A percentile compares a stretch with the other conserved stretches of the same genome.
Conservation (phyloP, 108 stramenopile species). For the Nitzschia sp. region DNA sequence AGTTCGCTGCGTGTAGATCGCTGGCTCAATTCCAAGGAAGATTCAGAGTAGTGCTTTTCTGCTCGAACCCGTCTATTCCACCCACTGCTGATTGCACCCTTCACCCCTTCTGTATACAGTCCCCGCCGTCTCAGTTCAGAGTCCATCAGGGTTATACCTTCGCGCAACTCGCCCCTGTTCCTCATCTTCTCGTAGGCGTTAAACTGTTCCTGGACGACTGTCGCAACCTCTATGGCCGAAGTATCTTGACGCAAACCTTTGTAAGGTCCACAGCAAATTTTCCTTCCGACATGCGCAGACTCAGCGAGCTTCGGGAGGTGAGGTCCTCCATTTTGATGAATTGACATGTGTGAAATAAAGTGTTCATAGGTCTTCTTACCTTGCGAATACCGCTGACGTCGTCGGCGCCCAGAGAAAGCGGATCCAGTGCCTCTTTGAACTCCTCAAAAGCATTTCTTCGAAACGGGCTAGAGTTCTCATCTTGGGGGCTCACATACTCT, state of each 20-base stretch:
- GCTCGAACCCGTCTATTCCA: slow-evolving; percentile 49
- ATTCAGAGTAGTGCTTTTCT: slow-evolving; percentile 71
- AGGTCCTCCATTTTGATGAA: too few species aligned
- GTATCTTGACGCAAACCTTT: slow-evolving; percentile 64
- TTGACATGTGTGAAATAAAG: too few species aligned
- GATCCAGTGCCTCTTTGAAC: slow-evolving; percentile 63
- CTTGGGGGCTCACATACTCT: slow-evolving; percentile 17
- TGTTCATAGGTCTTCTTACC: slow-evolving; percentile 21
- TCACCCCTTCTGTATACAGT: slow-evolving; percentile 70
- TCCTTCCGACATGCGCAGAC: slow-evolving; percentile 70
- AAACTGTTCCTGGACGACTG: slow-evolving; percentile 75
- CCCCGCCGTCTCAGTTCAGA: slow-evolving; percentile 60
- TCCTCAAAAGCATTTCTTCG: slow-evolving; percentile 37
- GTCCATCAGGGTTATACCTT: slow-evolving; percentile 53
- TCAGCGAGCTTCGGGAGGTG: slow-evolving; percentile 54
- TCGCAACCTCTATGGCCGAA: slow-evolving; percentile 81
- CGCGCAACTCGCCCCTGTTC: slow-evolving; percentile 32
- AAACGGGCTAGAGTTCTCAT: slow-evolving; percentile 20
- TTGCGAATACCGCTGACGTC: slow-evolving; percentile 81
- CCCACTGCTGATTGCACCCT: slow-evolving; percentile 45
- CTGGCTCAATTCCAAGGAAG: slow-evolving; percentile 44
- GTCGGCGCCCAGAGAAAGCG: slow-evolving; percentile 62
- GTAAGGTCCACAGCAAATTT: slow-evolving; percentile 67
- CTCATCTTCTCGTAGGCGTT: slow-evolving; percentile 68
- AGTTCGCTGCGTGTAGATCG: slow-evolving; percentile 73